Conservation (phyloP, 495 filamentous ascomycete species). For the Jackrogersella multiformis region DNA sequence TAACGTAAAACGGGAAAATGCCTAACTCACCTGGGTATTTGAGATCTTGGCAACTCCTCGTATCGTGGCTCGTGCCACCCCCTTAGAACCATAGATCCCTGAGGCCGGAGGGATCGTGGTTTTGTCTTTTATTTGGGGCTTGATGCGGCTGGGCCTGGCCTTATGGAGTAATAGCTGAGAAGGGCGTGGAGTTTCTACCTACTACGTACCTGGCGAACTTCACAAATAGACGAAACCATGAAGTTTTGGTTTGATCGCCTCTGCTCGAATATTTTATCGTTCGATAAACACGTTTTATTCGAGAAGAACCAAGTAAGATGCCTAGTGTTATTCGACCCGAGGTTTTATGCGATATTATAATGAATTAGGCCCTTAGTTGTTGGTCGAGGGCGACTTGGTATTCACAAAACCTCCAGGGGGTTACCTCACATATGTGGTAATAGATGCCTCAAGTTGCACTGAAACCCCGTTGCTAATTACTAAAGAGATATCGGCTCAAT, state of each 20-base stretch:
- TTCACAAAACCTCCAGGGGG: background rate
- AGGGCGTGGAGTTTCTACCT: constrained; percentile 1
- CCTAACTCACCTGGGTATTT: constrained; percentile 10
- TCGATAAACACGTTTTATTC: constrained; percentile 14
- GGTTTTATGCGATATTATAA: background rate
- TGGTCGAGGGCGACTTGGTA: background rate
- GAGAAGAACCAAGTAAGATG: background rate
- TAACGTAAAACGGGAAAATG: constrained; percentile 22
- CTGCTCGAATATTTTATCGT: background rate
- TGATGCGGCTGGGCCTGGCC: constrained; percentile 7
- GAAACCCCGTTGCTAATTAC: constrained; percentile 29
- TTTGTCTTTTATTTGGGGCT: constrained; percentile 1
- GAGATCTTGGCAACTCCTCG: constrained; percentile 15
- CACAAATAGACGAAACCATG: constrained; percentile 20
- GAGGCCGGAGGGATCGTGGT: constrained; percentile 9
- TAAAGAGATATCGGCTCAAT: constrained; percentile 10
- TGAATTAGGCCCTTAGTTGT: background rate
- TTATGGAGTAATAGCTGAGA: background rate
- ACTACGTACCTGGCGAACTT: background rate
- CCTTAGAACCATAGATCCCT: constrained; percentile 20
- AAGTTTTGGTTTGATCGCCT: constrained; percentile 10
- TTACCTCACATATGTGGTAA: constrained; percentile 6
- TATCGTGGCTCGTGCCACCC: constrained; percentile 29
- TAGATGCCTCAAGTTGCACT: constrained; percentile 6
- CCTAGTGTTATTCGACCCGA: background rate